Conservation (phyloP, 2,329 filamentous ascomycete genomes). For the Chaetomiaceae sp. region DNA sequence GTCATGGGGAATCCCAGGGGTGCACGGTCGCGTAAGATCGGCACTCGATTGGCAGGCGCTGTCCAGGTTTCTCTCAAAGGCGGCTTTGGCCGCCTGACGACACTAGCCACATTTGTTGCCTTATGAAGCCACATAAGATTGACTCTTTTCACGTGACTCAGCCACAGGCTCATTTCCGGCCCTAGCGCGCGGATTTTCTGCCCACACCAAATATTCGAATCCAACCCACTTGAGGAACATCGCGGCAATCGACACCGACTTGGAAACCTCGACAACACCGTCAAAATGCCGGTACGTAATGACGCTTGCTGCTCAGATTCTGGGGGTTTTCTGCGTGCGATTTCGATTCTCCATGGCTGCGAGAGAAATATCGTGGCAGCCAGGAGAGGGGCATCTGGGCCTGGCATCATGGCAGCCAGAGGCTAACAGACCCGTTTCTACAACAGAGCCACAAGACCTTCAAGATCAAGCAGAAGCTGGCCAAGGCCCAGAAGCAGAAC, state of each 20-base stretch:
- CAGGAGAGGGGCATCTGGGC: slow-evolving; percentile 2
- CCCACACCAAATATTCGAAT: slow-evolving; percentile 30
- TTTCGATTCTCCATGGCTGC: slow-evolving; percentile 1
- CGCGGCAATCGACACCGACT: slow-evolving; percentile 30
- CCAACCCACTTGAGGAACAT: slow-evolving; percentile 26
- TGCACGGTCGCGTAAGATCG: slow-evolving; percentile 8
- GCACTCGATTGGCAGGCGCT: slow-evolving; percentile 15
- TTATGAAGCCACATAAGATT: neutral
- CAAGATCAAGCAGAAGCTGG: slow-evolving; percentile 99
- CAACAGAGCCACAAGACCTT: slow-evolving; percentile 97
- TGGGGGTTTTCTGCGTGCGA: neutral
- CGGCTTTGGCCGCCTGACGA: no score
- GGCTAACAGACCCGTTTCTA: slow-evolving; percentile 20
- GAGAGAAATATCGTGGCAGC: neutral
- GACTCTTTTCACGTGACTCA: slow-evolving; percentile 23
- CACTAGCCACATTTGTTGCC: neutral
- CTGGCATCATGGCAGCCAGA: slow-evolving; percentile 9
- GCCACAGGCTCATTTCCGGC: slow-evolving; percentile 23
- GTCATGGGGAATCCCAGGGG: slow-evolving; percentile 3
- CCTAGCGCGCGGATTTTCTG: slow-evolving; percentile 26
- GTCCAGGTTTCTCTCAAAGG: neutral
- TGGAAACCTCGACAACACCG: slow-evolving; percentile 33
- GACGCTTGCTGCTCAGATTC: neutral
- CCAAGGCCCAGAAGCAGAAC: slow-evolving; percentile 99
- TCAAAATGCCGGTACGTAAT: slow-evolving; percentile 39